Base-by-base conservation (phyloP, 768 basidiomycete genomes). In the Suillus placidus region DNA sequence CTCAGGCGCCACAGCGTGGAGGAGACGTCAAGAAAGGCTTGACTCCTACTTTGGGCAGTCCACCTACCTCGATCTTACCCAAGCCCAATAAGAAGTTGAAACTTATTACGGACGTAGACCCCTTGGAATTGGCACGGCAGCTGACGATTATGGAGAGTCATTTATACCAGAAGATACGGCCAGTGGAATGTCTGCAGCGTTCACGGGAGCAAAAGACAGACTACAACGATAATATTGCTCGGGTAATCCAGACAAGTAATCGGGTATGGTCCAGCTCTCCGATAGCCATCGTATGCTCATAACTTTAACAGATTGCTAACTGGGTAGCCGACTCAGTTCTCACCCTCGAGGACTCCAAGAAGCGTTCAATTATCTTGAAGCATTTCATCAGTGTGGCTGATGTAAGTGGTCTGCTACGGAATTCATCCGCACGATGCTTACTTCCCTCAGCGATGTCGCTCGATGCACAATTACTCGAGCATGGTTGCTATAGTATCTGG, bases 401-500 rank as follows among this genome's bases (percentile, higher is more conserved):
- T 68, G 96, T 97, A 67, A 75, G 93, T 82, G 2, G 45, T 35
- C 30, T 37, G 10, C 37, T 64, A 14, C 34, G 51, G 14, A 37
- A 56, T 40, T 32, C 34, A 35, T 23, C 54, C 43, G 34, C 52
- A 60, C 55, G 63, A 64, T 43, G 35, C 51, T 65, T 35, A 72
- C 61, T 67, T 20, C 56, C 62, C n/a, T 68, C 68, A 98, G 96
- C 92, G 93, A 37, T 97, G 96, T 76, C 92, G 94, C 55, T 77
- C 79, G 20, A 79, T 98, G 69, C 93, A 96, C 76, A 99, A 99
- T 78, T 98, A 94, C 79, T 96, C 95, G 23, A 93, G 90, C n/a
- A 94, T 99, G 90, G 93, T 95, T 65, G 95, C 95, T 40, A 92
- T 99, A 64, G 89, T 95, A 43, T 97, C 97, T 16, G 97, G 95